Evolutionary conservation across 1,284 basidiomycete species (phyloP), one percentile per base, ranked within the genome.

Genomic region (Xerocomus minutiporus): DNA sequence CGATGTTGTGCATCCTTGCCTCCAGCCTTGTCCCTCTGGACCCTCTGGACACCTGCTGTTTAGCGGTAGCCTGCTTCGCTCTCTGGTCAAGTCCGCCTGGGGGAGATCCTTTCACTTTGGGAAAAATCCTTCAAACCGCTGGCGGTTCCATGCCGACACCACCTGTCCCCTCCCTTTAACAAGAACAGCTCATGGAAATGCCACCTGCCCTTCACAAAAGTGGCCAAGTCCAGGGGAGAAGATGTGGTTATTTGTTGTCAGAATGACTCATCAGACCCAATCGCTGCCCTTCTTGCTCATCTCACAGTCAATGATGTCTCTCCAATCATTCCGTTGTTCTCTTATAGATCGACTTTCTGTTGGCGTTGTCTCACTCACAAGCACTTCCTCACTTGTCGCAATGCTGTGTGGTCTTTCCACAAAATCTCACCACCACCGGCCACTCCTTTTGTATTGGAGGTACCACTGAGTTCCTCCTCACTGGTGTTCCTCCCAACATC

Each of bases 391-490:
- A 8, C 26, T 0, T 15, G 9, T 23, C 54, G 53, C 40, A 56
- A 56, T n/a, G 1, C 40, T 0, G 25, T 51, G 8, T 51, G 50
- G 50, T 20, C 13, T 3, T 3, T 23, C 1, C 5, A 15, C 8
- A 15, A 15, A 8, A 32, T 49, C 11, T 58, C 63, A 20, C 59
- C 11, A 38, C 61, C 8, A 59, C 61, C 52, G 62, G 62, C 13
- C 48, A 49, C 25, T 49, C 23, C 15, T 49, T 49, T 8, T 8
- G 15, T 2, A 49, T 49, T 41, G 40, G 48, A 0, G 32, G 48
- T 2, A 49, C 40, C 4, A 49, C 40, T 3, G 48, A 49, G 6
- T 12, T 49, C 1, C 29, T 35, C 3, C 31, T 49, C 0, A 5
- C 29, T 0, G 7, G 28, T 2, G 38, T 48, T 23, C 47, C 47